Base-by-base conservation (phyloP, 2,329 filamentous ascomycete genomes). In the Aspergillus japonicus region DNA sequence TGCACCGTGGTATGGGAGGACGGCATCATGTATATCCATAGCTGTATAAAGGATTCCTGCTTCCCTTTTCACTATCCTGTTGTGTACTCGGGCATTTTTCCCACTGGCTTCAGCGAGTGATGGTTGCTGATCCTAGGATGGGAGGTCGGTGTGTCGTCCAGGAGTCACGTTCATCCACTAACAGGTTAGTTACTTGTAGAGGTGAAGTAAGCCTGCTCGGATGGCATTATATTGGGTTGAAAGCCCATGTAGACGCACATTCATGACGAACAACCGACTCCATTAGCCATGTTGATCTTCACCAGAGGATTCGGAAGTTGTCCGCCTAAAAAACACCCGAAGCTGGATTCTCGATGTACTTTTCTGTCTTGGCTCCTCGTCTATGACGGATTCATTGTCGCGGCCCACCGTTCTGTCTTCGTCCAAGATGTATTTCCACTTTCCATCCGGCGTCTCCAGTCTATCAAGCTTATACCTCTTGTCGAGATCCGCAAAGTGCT, bases 401-500 rank as follows among this genome's bases (percentile, higher is more conserved):
- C 42, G 42, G n/a, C 53, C 16, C 39, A 44, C 39, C 21, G 53
- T 24, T 10, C 23, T 21, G 42, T 59, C 57, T 50, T 59, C 57
- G 35, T 59, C 57, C 33, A 59, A 19, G 10, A 54, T 31, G 33
- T 55, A 59, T n/a, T 54, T 51, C 47, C 52, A 35, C 26, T 59
- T 50, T 6, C 57, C 57, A 33, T 51, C 29, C 10, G 19, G 31
- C 26, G 44, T 23, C 21, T 56, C 52, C 2, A 49, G 35, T 31
- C 52, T 47, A 7, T 50, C 49, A 6, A 59, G 52, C 23, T 54
- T 44, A 29, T 65, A 66, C 19, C 49, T 60, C 23, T 54, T 50
- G 7, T 57, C 57, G 8, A 65, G 35, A 3, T 57, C 50, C 8
- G 50, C 51, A 14, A 66, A 57, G 19, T 64, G 59, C 24, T 61